Conservation (phyloP, 2,329 filamentous ascomycete species). For the Colletotrichum somersetense region DNA sequence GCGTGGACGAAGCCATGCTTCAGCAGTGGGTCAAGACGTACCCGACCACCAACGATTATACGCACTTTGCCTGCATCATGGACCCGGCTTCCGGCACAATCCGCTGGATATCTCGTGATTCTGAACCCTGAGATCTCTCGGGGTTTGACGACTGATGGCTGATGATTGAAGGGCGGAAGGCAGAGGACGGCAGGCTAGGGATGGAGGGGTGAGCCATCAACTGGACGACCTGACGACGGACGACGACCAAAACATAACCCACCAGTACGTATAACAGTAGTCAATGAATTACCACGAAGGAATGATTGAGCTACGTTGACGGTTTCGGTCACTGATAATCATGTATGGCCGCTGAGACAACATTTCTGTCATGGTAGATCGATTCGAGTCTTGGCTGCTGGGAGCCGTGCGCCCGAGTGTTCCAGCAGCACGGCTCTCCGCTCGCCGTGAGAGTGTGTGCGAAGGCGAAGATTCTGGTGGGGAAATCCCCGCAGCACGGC, state of each 20-base stretch:
- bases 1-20: slow-evolving; percentile 51
- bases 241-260: too few species aligned
- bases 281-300: not conserved
- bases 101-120: slow-evolving; percentile 53
- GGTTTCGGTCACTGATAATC: not conserved
- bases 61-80: slow-evolving; percentile 70
- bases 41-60: slow-evolving; percentile 68
- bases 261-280: not conserved
- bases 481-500: slow-evolving; percentile 1
- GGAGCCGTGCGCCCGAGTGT: not conserved
- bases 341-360: not conserved
- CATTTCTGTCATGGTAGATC: not conserved
- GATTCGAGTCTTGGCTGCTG: not conserved
- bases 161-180: not conserved
- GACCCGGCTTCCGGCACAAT: slow-evolving; percentile 64
- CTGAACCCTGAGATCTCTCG: not conserved
- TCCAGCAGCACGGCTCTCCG: not conserved
- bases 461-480: not conserved
- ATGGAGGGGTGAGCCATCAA: not conserved
- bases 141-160: not conserved
- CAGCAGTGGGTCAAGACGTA: slow-evolving; percentile 62
- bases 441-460: not conserved
- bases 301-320: not conserved
- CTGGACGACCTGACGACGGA: not conserved
- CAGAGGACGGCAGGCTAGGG: too few species aligned